Conservation (phyloP, 2,329 filamentous ascomycete genomes). For the Septoria linicola region DNA sequence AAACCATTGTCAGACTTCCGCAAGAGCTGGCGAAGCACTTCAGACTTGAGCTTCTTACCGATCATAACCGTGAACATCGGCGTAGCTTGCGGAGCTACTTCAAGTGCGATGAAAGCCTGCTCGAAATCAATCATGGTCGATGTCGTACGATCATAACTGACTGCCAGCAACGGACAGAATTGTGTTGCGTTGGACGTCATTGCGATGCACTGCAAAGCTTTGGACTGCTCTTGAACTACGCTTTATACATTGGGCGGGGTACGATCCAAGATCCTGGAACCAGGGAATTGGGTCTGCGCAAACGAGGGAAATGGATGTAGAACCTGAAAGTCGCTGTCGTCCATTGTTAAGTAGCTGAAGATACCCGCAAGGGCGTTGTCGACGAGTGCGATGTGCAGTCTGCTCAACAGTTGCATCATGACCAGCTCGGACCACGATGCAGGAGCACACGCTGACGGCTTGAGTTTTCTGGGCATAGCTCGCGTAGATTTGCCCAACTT, state of each 20-base stretch:
- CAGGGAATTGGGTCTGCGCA: background rate
- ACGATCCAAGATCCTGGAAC: background rate
- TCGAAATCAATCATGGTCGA: background rate
- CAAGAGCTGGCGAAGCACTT: conserved; percentile 4
- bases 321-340: background rate
- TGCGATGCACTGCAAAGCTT: background rate
- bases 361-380: background rate
- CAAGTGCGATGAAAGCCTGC: background rate
- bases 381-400: background rate
- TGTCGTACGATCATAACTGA: background rate
- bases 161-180: background rate
- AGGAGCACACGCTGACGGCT: background rate
- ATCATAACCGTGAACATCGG: background rate
- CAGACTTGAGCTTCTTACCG: conserved; percentile 5
- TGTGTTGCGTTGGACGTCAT: background rate
- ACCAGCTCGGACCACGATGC: too few relatives aligned
- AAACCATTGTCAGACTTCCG: background rate
- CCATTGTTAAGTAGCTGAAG: background rate
- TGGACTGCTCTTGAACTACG: background rate
- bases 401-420: too few relatives aligned
- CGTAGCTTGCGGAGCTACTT: background rate
- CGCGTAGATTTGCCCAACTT: conserved; percentile 17
- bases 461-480: conserved; percentile 13
- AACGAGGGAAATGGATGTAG: background rate
- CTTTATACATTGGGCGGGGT: background rate